Conservation (phyloP, 2,329 filamentous ascomycete species). For the Corinectria fuckeliana region DNA sequence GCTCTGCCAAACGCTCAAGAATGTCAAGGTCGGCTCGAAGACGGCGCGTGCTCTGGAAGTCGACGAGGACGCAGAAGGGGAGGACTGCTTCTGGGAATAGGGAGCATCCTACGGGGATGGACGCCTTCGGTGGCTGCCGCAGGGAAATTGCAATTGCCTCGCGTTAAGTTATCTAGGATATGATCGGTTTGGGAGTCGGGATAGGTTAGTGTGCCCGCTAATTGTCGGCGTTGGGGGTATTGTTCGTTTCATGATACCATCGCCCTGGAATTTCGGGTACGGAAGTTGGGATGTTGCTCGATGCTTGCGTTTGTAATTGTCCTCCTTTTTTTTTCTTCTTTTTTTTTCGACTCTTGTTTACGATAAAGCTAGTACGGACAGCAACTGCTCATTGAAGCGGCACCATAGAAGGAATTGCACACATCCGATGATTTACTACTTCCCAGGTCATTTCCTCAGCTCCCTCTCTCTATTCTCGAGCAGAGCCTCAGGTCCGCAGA, state of each 20-base stretch:
- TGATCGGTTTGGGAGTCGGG: not conserved
- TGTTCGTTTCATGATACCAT: slow-evolving; percentile 4
- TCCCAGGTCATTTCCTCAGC: no score
- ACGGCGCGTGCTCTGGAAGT: slow-evolving; percentile 10
- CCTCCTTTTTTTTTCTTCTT: not conserved
- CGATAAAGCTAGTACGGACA: not conserved
- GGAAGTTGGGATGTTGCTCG: not conserved
- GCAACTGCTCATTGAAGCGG: not conserved
- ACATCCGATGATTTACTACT: not conserved
- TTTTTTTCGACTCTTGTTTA: not conserved
- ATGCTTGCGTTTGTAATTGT: not conserved
- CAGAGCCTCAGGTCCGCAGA: not conserved
- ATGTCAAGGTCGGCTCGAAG: slow-evolving; percentile 20
- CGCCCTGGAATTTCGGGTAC: not conserved
- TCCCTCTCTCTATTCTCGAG: no score
- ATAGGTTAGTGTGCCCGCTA: not conserved
- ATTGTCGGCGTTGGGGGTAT: slow-evolving; percentile 7
- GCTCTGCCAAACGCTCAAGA: slow-evolving; percentile 42
- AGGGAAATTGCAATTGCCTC: not conserved
- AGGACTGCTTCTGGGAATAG: slow-evolving; percentile 25
- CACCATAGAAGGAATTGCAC: not conserved
- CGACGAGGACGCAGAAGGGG: slow-evolving; percentile 41
- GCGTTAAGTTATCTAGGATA: not conserved
- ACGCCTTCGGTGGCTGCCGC: not conserved
- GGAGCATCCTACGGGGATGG: not conserved